Evolutionary conservation across 2,329 filamentous ascomycete genomes (phyloP), one percentile per base, ranked within the genome.

Genomic region (Scedosporium boydii): DNA sequence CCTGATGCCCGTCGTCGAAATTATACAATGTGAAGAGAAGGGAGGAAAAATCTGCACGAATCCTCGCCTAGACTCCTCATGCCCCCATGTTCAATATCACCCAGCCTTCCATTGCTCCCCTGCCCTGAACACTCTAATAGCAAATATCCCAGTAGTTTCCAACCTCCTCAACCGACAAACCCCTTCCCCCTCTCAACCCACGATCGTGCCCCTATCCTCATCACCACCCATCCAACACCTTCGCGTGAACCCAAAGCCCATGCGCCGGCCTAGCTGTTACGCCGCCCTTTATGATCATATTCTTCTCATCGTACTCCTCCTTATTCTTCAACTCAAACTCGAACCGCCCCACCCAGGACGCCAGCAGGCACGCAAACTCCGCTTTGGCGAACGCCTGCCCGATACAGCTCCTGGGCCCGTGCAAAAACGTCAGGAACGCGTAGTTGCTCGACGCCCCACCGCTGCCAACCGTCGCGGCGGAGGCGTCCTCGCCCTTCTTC

Each of bases 321-420:
- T 83, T 76, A 67, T 86, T 75, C 65, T 73, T 72, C 61, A 87
- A 70, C 67, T 76, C 76, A 71, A 87, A 86, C 70, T 86, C 82
- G 73, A 96, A 96, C 44, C 84, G 80, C 1, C 91, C 91, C 3
- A 93, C 82, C 80, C 89, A 86, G 7, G 84, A 82, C 23, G 91
- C 92, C 57, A 97, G 71, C 65, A 97, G 75, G 70, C 89, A 93
- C 7, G 90, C 91, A 74, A 96, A 90, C 78, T 97, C 93, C 0
- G 88, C 85, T 71, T 86, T 88, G 0, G 93, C 89, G 75, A 96
- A 96, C 2, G 80, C 80, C 73, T 87, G 83, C 0, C 92, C 93
- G 67, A 96, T 96, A 71, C 93, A 96, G 70, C 87, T 89, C 61
- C 92, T 79, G 1, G 92, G 91, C 0, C 93, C 93, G 71, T 96